Conservation (phyloP, 331 rosid genomes). For the Prunus yedoensis region DNA sequence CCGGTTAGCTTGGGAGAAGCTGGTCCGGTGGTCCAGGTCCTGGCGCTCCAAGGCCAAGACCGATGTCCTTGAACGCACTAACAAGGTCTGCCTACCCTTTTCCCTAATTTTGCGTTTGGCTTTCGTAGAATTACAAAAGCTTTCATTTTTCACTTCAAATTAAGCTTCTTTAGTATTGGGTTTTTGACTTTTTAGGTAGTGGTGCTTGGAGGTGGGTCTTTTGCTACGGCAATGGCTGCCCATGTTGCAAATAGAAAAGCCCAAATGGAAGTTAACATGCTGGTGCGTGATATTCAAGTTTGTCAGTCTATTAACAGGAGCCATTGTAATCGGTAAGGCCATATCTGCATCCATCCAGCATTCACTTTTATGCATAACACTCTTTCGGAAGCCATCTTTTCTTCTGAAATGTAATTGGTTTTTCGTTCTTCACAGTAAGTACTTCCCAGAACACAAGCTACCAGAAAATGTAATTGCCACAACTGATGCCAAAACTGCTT, state of each 20-base stretch:
- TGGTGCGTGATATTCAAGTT: conserved; percentile 81
- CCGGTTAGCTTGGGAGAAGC: conserved; percentile 90
- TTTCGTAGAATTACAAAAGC: background rate
- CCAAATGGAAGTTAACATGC: conserved; percentile 75
- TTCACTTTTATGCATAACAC: background rate
- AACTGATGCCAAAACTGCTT: conserved; percentile 78
- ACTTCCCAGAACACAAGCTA: conserved; percentile 70
- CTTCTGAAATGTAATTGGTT: conserved; percentile 13
- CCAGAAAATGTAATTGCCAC: conserved; percentile 82
- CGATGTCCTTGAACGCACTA: conserved; percentile 81
- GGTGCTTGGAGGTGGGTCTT: conserved; percentile 99
- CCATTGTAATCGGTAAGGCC: conserved; percentile 57
- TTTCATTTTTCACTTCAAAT: background rate
- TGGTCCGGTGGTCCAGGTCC: conserved; percentile 90
- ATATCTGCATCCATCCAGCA: background rate
- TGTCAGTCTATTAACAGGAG: conserved; percentile 67
- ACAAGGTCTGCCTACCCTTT: conserved; percentile 45
- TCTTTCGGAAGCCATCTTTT: background rate
- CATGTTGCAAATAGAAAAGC: conserved; percentile 82
- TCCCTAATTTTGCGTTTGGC: background rate
- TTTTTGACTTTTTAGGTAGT: conserved; percentile 53
- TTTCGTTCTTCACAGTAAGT: conserved; percentile 48
- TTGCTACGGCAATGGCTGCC: conserved; percentile 98
- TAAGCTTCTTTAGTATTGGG: background rate
- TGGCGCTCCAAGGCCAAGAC: conserved; percentile 75